phyloP scores from a whole-genome alignment of 2,329 filamentous ascomycete species.

The Xylaria sp. region DNA sequence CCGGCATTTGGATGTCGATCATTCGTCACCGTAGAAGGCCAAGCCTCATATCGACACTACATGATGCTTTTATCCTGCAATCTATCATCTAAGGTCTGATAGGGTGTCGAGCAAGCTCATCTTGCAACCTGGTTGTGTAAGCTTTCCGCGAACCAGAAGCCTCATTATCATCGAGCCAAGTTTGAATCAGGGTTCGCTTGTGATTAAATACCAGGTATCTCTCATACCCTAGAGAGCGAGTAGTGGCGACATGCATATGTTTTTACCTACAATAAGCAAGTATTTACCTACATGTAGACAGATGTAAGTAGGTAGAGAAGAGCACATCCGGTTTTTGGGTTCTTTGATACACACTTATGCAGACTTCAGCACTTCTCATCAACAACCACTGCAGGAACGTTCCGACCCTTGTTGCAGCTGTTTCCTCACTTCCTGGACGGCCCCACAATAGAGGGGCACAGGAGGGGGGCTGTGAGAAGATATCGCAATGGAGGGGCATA shows the following conservation, averaged over 20 bases:
- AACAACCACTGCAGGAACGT: not conserved
- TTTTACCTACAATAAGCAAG: too few relatives aligned
- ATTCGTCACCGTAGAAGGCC: constrained; percentile 18
- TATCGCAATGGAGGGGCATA: constrained; percentile 40
- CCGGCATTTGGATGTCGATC: constrained; percentile 39
- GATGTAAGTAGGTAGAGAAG: too few relatives aligned
- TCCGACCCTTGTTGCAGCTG: not conserved
- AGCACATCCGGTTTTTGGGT: too few relatives aligned
- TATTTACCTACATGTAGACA: too few relatives aligned
- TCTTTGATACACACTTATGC: not conserved
- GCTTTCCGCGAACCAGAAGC: not conserved
- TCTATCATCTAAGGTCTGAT: constrained; percentile 13
- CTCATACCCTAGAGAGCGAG: not conserved
- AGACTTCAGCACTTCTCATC: too few relatives aligned
- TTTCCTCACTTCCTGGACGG: not conserved
- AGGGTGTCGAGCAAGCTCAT: not conserved
- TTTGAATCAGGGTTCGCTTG: constrained; percentile 4
- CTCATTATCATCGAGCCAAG: not conserved
- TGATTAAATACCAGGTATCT: not conserved
- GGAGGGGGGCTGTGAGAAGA: constrained; percentile 23
- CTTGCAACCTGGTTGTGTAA: constrained; percentile 8
- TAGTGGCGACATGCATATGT: not conserved
- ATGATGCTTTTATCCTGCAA: constrained; percentile 31
- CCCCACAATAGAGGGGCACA: constrained; percentile 38
- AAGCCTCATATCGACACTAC: constrained; percentile 24